These are phyloP conservation scores for Pyronema domesticum DNA, from an alignment of 495 filamentous ascomycete genomes.

Conservation along the genomic window DNA sequence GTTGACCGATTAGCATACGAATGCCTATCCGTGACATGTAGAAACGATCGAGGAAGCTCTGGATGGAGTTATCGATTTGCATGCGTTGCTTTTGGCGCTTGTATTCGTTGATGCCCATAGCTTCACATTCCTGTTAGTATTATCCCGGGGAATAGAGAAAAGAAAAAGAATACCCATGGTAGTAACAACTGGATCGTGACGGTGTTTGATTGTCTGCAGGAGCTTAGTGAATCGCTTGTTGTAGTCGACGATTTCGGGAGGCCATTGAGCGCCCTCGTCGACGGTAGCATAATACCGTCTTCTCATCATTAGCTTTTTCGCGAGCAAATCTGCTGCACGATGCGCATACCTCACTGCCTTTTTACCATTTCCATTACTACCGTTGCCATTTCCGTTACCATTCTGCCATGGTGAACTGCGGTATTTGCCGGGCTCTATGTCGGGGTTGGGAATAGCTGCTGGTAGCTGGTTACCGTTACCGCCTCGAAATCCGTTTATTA, in stretches of 20 bases:
- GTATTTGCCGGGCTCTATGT: slow-evolving; percentile 74
- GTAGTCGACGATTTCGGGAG: slow-evolving; percentile 83
- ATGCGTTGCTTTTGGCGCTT: slow-evolving; percentile 90
- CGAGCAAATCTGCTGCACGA: slow-evolving; percentile 13
- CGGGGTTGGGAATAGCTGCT: slow-evolving; percentile 75
- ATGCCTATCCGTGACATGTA: slow-evolving; percentile 99
- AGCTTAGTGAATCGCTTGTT: slow-evolving; percentile 75
- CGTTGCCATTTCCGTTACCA: slow-evolving; percentile 35
- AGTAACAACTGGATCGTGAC: slow-evolving; percentile 93
- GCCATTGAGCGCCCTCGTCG: slow-evolving; percentile 79
- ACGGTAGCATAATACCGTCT: slow-evolving; percentile 82
- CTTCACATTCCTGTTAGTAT: slow-evolving; percentile 29
- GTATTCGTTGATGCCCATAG: slow-evolving; percentile 93
- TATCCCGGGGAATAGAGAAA: neutral
- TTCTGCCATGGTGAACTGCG: slow-evolving; percentile 45
- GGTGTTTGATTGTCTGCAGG: slow-evolving; percentile 77
- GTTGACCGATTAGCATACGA: slow-evolving; percentile 95
- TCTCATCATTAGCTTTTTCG: neutral
- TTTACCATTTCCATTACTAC: slow-evolving; percentile 26
- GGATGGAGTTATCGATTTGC: slow-evolving; percentile 95
- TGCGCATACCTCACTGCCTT: slow-evolving; percentile 3
- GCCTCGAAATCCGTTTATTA: slow-evolving; percentile 50
- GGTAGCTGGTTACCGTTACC: neutral
- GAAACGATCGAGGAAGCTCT: slow-evolving; percentile 91
- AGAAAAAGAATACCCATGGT: slow-evolving; percentile 33